Conservation (phyloP, 1,284 basidiomycete genomes). For the Pascua sp. region DNA sequence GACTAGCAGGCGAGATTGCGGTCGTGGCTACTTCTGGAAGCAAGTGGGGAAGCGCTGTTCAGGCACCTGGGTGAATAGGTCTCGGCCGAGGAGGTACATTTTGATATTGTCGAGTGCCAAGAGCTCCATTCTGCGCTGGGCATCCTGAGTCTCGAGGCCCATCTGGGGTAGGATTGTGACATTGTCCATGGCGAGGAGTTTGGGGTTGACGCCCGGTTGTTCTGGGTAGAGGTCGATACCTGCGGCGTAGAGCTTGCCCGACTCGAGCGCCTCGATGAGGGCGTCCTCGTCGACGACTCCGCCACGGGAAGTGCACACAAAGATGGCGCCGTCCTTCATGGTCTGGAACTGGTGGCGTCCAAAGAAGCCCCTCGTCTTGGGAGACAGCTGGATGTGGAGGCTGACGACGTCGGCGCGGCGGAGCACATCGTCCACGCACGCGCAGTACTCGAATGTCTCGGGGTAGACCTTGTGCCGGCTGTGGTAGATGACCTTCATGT, state of each 20-base stretch:
- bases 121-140: slow-evolving; percentile 60
- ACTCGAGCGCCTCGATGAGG: slow-evolving; percentile 73
- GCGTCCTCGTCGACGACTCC: slow-evolving; percentile 85
- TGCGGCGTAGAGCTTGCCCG: slow-evolving; percentile 75
- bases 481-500: slow-evolving; percentile 79
- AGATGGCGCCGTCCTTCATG: slow-evolving; percentile 74
- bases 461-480: slow-evolving; percentile 60
- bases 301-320: slow-evolving; percentile 87
- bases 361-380: slow-evolving; percentile 71
- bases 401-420: slow-evolving; percentile 68
- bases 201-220: slow-evolving; percentile 79
- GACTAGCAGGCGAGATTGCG: too few species aligned
- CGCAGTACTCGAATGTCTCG: slow-evolving; percentile 69
- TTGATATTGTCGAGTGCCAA: slow-evolving; percentile 44
- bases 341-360: slow-evolving; percentile 71
- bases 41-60: slow-evolving; percentile 33
- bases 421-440: slow-evolving; percentile 66
- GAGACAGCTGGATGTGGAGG: slow-evolving; percentile 54
- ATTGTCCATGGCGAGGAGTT: slow-evolving; percentile 71
- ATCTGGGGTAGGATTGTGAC: slow-evolving; percentile 85
- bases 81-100: slow-evolving; percentile 41
- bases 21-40: too few species aligned
- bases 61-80: slow-evolving; percentile 44
- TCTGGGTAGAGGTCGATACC: slow-evolving; percentile 88
- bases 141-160: slow-evolving; percentile 80